Conservation (phyloP, 805 yeast species). For the Saccharomycopsis capsularis region DNA sequence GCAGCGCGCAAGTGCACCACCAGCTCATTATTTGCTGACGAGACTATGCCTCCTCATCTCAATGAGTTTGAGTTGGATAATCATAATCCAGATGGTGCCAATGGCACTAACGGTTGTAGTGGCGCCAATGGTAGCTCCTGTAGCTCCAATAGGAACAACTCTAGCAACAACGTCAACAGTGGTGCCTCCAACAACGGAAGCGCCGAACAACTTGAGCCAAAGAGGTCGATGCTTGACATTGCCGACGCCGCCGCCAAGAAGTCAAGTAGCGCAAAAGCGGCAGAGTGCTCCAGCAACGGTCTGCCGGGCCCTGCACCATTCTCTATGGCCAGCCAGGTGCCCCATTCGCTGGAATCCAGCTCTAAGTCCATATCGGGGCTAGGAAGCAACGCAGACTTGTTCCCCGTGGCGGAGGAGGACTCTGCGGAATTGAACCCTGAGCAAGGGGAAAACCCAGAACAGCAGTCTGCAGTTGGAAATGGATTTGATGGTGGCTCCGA, state of each 20-base stretch:
- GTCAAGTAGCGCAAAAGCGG: neutral
- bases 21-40: conserved; percentile 2
- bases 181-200: no score
- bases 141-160: no score
- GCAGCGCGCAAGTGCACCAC: conserved; percentile 1
- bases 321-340: neutral
- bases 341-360: neutral
- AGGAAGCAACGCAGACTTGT: neutral
- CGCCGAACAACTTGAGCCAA: neutral
- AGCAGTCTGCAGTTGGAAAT: no score
- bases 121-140: no score
- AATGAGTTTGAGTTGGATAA: neutral
- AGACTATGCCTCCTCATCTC: neutral
- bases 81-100: neutral
- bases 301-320: neutral
- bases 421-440: neutral
- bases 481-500: no score
- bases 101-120: no score
- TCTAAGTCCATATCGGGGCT: neutral
- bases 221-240: neutral
- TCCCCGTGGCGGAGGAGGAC: conserved; percentile 1
- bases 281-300: neutral
- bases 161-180: no score
- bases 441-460: neutral
- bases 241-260: neutral